These are phyloP conservation scores for Groenewaldozyma auringiensis DNA, from an alignment of 1,139 yeast species.

Conservation along the genomic window DNA sequence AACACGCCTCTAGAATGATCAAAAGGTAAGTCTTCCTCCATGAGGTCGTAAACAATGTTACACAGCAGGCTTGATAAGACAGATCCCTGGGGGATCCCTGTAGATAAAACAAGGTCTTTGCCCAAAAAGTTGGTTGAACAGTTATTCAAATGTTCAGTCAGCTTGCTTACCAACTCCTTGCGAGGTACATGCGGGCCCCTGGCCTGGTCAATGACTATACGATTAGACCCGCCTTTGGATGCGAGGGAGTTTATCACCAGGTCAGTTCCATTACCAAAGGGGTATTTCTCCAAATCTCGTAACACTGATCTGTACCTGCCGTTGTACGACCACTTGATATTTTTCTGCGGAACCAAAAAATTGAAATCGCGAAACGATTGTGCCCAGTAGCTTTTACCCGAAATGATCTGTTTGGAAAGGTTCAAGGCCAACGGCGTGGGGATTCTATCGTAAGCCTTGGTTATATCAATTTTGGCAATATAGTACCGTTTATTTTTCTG, in stretches of 20 bases:
- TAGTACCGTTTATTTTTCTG: constrained; percentile 27
- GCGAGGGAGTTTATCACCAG: neutral
- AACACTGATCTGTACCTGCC: neutral
- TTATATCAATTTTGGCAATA: constrained; percentile 68
- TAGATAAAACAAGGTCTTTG: constrained; percentile 39
- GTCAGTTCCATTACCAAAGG: neutral
- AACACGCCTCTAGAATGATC: constrained; percentile 29
- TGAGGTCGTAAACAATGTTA: constrained; percentile 58
- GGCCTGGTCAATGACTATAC: constrained; percentile 10
- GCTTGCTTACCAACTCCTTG: constrained; percentile 11
- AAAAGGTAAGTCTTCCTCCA: constrained; percentile 24
- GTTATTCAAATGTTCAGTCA: constrained; percentile 36
- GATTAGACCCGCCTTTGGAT: neutral
- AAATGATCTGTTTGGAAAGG: constrained; percentile 16
- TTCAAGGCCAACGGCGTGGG: constrained; percentile 42
- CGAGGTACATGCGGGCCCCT: constrained; percentile 5
- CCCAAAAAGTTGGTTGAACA: constrained; percentile 35
- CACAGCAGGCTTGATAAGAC: constrained; percentile 70
- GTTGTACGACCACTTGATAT: neutral
- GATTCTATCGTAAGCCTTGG: constrained; percentile 71
- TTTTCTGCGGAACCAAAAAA: neutral
- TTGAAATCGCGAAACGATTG: neutral
- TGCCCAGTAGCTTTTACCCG: neutral
- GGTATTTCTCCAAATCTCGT: neutral
- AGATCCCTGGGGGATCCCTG: constrained; percentile 85